Base-by-base conservation (phyloP, 164 flowering plant genomes). In the Piper betle region DNA sequence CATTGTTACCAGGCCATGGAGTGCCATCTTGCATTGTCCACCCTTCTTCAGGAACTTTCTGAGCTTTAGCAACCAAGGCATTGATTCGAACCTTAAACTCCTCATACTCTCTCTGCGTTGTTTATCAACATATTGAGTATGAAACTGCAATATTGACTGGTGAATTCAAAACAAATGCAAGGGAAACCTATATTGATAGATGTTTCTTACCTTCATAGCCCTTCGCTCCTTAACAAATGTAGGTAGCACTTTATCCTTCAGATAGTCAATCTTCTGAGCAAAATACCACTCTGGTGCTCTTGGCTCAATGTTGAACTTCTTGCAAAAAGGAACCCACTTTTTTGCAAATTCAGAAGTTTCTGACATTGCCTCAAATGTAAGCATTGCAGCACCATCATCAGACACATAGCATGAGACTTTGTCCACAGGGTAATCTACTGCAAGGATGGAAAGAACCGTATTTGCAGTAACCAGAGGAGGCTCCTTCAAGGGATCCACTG, bases 11-110 rank as follows among this genome's bases (percentile, higher is more conserved):
- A 39, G 92, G 92, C 87, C 92, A 85, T 18, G 76, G 82, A 61
- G 85, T 82, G 54, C 92, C 92, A 69, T 85, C 92, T 64, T 84
- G 86, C 91, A 85, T 81, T 10, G 81, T 79, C 88, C 91, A 85
- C 39, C 91, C 91, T 79, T n/a, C n/a, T n/a, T n/a, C n/a, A n/a
- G n/a, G n/a, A n/a, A n/a, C n/a, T n/a, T n/a, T n/a, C n/a, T n/a
- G 81, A 39, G 88, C 84, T 65, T 75, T 85, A 33, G 88, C 81
- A 72, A 82, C 88, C 70, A 84, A 74, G 39, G 82, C 82, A 75
- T 85, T 85, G 52, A 85, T 81, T 39, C 84, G 75, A 66, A 85
- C 86, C 70, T 85, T 85, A 67, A 85, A 85, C 64, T 80, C 84
- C 70, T 83, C 91, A 70, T 85, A 85, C 57, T 85, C 91, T 70